phyloP scores from a whole-genome alignment of 2,329 filamentous ascomycete species.

The Cladosporium sphaerospermum region DNA sequence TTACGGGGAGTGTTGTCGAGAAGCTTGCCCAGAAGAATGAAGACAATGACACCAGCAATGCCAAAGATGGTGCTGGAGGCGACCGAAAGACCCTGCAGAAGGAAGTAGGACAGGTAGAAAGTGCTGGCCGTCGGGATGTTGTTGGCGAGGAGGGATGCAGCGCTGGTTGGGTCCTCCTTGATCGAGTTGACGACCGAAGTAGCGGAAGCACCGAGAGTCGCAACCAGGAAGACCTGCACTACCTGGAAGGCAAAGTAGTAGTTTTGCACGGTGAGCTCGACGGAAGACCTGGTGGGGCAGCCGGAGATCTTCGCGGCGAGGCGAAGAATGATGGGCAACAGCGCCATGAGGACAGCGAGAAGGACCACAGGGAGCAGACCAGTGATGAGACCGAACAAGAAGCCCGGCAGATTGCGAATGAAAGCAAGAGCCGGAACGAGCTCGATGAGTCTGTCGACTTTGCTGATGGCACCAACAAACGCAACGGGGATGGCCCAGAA shows the following conservation, averaged over 20 bases:
- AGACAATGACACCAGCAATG: constrained; percentile 65
- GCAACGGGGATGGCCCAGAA: constrained; percentile 80
- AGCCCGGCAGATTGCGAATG: constrained; percentile 56
- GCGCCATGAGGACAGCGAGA: constrained; percentile 75
- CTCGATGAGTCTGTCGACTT: constrained; percentile 56
- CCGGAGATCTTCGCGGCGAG: constrained; percentile 73
- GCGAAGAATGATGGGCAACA: constrained; percentile 77
- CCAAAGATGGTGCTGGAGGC: constrained; percentile 71
- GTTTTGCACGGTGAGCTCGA: constrained; percentile 86
- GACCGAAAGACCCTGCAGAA: constrained; percentile 81
- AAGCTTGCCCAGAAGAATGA: constrained; percentile 66
- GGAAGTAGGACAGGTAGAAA: constrained; percentile 92
- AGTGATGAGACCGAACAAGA: constrained; percentile 75
- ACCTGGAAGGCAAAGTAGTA: constrained; percentile 89
- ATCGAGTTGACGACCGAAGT: constrained; percentile 62
- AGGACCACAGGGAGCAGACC: constrained; percentile 76
- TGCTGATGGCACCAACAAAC: constrained; percentile 78
- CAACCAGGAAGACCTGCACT: constrained; percentile 84
- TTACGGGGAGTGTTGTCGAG: constrained; percentile 72
- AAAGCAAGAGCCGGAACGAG: constrained; percentile 18
- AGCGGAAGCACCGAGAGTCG: constrained; percentile 75
- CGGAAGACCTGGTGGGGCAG: constrained; percentile 68
- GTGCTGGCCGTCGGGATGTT: constrained; percentile 74
- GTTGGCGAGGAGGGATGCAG: constrained; percentile 26
- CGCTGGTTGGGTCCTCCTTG: constrained; percentile 49